Conservation (phyloP, 2,329 filamentous ascomycete species). For the Bimuria novae-zelandiae region DNA sequence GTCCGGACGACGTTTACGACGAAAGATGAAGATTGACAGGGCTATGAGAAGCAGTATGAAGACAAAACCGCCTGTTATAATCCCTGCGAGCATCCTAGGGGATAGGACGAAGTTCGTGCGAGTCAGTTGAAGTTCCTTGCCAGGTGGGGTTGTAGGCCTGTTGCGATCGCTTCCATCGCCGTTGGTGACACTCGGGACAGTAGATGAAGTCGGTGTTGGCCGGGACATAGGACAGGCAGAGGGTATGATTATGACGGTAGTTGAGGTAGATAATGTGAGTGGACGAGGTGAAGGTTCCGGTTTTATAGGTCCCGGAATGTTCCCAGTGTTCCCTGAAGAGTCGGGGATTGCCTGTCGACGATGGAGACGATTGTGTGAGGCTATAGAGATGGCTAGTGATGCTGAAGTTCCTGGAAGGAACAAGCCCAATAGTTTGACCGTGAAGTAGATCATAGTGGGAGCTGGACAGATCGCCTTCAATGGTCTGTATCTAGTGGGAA, state of each 20-base stretch:
- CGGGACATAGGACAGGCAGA: background rate
- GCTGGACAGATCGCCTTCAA: too few species aligned
- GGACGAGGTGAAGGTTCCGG: slow-evolving; percentile 3
- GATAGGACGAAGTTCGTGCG: slow-evolving; percentile 8
- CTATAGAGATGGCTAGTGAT: slow-evolving; percentile 7
- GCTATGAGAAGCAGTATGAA: slow-evolving; percentile 13
- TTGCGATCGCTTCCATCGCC: slow-evolving; percentile 6
- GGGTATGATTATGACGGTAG: background rate
- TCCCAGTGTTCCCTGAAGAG: slow-evolving; percentile 25
- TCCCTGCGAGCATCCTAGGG: slow-evolving; percentile 21
- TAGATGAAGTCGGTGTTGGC: slow-evolving; percentile 1
- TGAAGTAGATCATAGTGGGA: too few species aligned
- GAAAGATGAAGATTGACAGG: slow-evolving; percentile 13
- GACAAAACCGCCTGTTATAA: slow-evolving; percentile 15
- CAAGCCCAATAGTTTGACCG: background rate
- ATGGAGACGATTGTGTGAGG: slow-evolving; percentile 1
- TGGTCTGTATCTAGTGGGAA: background rate
- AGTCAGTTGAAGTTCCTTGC: background rate
- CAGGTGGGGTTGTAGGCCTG: background rate
- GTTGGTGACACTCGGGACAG: too few species aligned
- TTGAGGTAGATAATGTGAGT: background rate
- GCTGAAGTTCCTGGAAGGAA: slow-evolving; percentile 11
- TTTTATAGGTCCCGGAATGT: slow-evolving; percentile 16
- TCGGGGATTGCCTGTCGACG: slow-evolving; percentile 31
- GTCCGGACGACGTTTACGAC: slow-evolving; percentile 11